Percentiles rank a stretch among this genome's conserved stretches.
Evolutionary conservation across 23 red algal genomes (phyloP).

Genomic region (Pyropia haitanensis): DNA sequence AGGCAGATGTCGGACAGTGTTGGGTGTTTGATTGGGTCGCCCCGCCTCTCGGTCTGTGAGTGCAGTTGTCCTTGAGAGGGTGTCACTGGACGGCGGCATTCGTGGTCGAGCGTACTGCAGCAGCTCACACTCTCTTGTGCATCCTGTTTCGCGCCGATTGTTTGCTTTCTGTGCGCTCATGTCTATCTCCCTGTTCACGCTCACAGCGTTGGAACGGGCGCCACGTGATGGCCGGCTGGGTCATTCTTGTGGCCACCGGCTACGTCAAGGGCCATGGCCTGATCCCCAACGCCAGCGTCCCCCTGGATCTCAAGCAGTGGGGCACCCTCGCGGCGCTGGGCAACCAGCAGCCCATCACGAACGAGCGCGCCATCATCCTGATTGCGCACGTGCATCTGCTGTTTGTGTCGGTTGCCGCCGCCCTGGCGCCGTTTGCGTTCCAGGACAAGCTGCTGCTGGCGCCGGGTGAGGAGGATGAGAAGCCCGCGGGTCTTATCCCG

Average conservation of each 20-base stretch:
- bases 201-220: conserved; percentile 66
- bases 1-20: not conserved
- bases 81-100: too few species aligned
- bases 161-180: not conserved
- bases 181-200: not conserved
- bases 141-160: too few species aligned
- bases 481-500: conserved; percentile 73
- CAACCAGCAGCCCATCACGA: conserved; percentile 38
- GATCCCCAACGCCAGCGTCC: conserved; percentile 41
- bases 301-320: conserved; percentile 52
- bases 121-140: too few species aligned
- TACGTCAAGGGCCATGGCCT: conserved; percentile 73
- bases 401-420: conserved; percentile 71
- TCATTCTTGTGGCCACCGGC: conserved; percentile 48
- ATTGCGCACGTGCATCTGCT: conserved; percentile 85
- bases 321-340: conserved; percentile 56
- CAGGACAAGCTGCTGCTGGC: conserved; percentile 88
- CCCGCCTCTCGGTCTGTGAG: not conserved
- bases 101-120: too few species aligned
- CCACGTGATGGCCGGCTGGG: conserved; percentile 80
- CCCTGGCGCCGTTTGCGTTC: conserved; percentile 79
- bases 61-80: not conserved
- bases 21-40: not conserved
- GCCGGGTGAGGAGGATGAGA: conserved; percentile 70
- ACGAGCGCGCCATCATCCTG: conserved; percentile 61